These are phyloP conservation scores for Orychophragmus violaceus DNA, from an alignment of 345 rosid species.

Conservation along the genomic window DNA sequence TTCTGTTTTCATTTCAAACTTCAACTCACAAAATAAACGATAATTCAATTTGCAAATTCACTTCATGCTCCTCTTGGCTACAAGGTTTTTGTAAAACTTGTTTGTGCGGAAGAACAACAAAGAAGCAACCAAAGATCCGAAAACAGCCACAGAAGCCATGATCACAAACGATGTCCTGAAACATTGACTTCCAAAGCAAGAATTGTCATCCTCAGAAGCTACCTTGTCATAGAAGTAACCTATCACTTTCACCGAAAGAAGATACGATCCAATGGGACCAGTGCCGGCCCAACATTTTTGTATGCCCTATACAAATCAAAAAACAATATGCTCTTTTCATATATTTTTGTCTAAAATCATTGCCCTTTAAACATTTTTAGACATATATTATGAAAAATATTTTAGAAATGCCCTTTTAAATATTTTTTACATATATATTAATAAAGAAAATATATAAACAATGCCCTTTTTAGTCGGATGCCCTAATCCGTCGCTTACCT, in stretches of 20 bases:
- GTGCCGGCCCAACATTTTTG: too few species aligned
- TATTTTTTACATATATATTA: too few species aligned
- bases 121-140: conserved; percentile 53
- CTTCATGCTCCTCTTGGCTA: conserved; percentile 36
- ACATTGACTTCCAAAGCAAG: conserved; percentile 66
- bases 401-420: too few species aligned
- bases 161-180: conserved; percentile 75
- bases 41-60: not conserved
- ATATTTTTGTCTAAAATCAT: too few species aligned
- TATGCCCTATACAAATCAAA: too few species aligned
- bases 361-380: too few species aligned
- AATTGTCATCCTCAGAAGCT: conserved; percentile 39
- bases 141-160: conserved; percentile 56
- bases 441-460: too few species aligned
- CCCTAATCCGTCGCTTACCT: too few species aligned
- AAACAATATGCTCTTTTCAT: too few species aligned
- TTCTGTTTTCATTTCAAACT: not conserved
- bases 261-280: conserved; percentile 80
- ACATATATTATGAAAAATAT: too few species aligned
- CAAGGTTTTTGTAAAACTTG: conserved; percentile 49
- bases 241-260: conserved; percentile 69
- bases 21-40: not conserved
- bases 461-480: too few species aligned
- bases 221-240: conserved; percentile 70
- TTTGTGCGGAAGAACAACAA: conserved; percentile 54